Conservation (phyloP, 2,329 filamentous ascomycete species). For the Talaromyces sp. region DNA sequence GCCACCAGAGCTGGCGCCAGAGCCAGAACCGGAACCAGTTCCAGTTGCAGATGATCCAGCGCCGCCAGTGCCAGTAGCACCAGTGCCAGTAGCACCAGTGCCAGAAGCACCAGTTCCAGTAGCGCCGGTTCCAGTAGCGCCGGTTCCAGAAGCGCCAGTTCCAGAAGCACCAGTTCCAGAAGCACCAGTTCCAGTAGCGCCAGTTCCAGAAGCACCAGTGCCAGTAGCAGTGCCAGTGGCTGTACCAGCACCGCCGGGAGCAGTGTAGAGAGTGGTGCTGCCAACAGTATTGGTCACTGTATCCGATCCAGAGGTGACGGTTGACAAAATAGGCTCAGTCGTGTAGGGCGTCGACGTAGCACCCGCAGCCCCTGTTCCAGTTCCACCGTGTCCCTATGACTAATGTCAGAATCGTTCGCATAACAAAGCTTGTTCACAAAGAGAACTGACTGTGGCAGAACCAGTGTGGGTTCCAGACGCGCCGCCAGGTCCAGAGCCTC, state of each 20-base stretch:
- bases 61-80: background rate
- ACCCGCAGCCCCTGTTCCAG: conserved; percentile 8
- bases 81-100: conserved; percentile 11
- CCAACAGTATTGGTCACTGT: conserved; percentile 16
- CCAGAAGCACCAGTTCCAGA: conserved; percentile 14
- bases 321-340: conserved; percentile 7
- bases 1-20: conserved; percentile 3
- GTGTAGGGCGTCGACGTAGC: conserved; percentile 16
- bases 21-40: background rate
- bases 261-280: conserved; percentile 18
- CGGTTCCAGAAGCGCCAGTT: conserved; percentile 3
- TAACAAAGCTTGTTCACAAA: background rate
- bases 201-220: conserved; percentile 3
- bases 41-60: background rate
- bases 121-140: background rate
- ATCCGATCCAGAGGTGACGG: conserved; percentile 11
- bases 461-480: background rate
- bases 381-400: conserved; percentile 13
- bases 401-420: background rate
- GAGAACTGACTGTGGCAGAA: conserved; percentile 2
- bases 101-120: background rate
- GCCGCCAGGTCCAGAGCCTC: background rate
- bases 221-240: conserved; percentile 13
- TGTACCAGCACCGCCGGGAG: conserved; percentile 12
- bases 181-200: background rate